Base-by-base conservation (phyloP, 495 filamentous ascomycete genomes). In the Chaetomidium leptoderma region DNA sequence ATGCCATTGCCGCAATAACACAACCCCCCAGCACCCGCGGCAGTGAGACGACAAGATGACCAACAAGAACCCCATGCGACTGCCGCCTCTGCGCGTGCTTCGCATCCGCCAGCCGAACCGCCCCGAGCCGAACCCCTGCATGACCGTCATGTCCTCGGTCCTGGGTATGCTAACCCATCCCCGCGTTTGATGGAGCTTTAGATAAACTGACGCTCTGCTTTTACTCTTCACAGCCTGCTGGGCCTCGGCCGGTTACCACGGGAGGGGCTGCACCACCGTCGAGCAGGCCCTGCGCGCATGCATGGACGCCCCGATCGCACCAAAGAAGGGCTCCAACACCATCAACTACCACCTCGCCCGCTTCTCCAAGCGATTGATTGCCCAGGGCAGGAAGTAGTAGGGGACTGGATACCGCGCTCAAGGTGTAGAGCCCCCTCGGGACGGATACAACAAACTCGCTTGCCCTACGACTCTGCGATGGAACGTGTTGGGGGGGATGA, bases 271-370 rank as follows among this genome's bases (percentile, higher is more conserved):
- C 65, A 81, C 79, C n/a, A 82, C 78, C 27, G 70, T 97, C 46
- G 93, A 97, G 70, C 78, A 88, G 64, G 82, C 87, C 63, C 76
- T 98, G 68, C 82, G 91, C 57, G 74, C 81, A n/a, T 98, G 93
- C 79, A 97, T 97, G 93, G 93, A 98, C 74, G 79, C 80, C 61
- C 84, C 85, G 80, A 85, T 78, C 78, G 75, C 86, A 35, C 77
- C 80, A 61, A 71, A 77, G n/a, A 74, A 80, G 65, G 81, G 83
- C 71, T 86, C 82, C 78, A 96, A 87, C 77, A 88, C 84, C 54
- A 92, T 97, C 81, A 98, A 98, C 75, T 96, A 95, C 79, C 92
- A 97, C 72, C 73, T 98, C 37, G 81, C 81, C 65, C 82, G 93
- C 59, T 85, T 97, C 76, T 91, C 95, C 67, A 85, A 88, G 7